A percentile compares a stretch with the other conserved stretches of the same genome.
Evolutionary conservation across 2,329 filamentous ascomycete species (phyloP).

Genomic region (Amauroascus niger): DNA sequence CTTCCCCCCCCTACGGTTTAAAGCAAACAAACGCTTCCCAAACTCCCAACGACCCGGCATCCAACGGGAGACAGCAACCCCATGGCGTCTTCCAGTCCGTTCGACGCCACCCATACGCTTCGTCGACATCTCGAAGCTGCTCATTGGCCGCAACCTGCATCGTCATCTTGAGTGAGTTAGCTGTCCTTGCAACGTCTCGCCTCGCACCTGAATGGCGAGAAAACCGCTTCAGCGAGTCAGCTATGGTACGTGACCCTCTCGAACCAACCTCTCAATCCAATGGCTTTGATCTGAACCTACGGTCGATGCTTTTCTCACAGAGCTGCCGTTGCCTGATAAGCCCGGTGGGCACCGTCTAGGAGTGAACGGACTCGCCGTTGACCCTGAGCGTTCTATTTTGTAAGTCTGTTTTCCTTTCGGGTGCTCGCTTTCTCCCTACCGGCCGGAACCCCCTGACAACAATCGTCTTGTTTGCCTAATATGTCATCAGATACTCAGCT

Average conservation of each 20-base stretch:
- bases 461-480: slow-evolving; percentile 17
- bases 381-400: slow-evolving; percentile 74
- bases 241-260: slow-evolving; percentile 47
- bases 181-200: background rate
- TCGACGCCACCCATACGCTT: background rate
- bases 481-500: slow-evolving; percentile 71
- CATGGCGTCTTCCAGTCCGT: slow-evolving; percentile 1
- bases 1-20: background rate
- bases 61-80: background rate
- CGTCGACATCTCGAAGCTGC: background rate
- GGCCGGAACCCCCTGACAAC: slow-evolving; percentile 9
- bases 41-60: background rate
- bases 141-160: background rate
- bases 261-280: slow-evolving; percentile 7
- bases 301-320: slow-evolving; percentile 3
- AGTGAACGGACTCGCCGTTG: slow-evolving; percentile 87
- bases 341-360: slow-evolving; percentile 82
- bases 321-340: slow-evolving; percentile 59
- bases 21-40: background rate
- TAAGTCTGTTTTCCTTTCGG: slow-evolving; percentile 36
- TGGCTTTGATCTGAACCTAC: background rate
- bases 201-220: slow-evolving; percentile 48
- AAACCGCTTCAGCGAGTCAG: slow-evolving; percentile 61
- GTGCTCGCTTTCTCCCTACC: background rate
- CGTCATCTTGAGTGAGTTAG: background rate